A percentile compares a stretch with the other conserved stretches of the same genome.
These are phyloP conservation scores for Rubia balearica DNA, from an alignment of 305 asterid genomes.

Conservation along the genomic window DNA sequence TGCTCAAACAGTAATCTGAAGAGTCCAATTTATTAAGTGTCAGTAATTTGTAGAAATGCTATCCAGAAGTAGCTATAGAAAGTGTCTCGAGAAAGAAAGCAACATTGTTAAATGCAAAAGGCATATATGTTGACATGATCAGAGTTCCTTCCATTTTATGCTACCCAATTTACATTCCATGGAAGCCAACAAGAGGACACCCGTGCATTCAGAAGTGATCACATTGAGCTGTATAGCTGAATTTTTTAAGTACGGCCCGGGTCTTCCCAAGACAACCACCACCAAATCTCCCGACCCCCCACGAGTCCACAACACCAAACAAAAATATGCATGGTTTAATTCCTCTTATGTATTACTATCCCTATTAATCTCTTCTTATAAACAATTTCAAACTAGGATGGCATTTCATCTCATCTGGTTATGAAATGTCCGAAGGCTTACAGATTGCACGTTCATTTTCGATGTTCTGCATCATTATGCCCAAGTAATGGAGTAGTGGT, in stretches of 20 bases:
- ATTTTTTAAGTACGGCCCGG: background rate
- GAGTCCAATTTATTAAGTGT: background rate
- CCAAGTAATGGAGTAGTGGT: conserved; percentile 19
- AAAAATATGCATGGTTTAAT: background rate
- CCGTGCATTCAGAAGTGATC: background rate
- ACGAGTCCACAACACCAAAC: no score
- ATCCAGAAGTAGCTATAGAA: background rate
- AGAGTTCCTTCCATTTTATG: background rate
- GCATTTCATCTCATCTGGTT: background rate
- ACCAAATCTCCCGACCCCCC: no score
- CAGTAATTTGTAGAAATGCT: background rate
- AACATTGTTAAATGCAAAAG: background rate
- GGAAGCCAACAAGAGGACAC: background rate
- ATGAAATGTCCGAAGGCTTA: conserved; percentile 9
- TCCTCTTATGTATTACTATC: background rate
- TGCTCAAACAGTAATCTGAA: conserved; percentile 25
- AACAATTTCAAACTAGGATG: background rate
- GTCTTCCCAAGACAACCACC: background rate
- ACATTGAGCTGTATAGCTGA: background rate
- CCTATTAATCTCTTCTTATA: background rate
- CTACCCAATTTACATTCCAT: background rate
- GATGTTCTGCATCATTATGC: conserved; percentile 23
- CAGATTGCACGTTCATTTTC: conserved; percentile 17
- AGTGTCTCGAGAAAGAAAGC: background rate
- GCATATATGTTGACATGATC: background rate